A percentile compares a stretch with the other conserved stretches of the same genome.
phyloP scores from a whole-genome alignment of 1,139 yeast genomes.

The Casaregolazyma suthepensis region DNA sequence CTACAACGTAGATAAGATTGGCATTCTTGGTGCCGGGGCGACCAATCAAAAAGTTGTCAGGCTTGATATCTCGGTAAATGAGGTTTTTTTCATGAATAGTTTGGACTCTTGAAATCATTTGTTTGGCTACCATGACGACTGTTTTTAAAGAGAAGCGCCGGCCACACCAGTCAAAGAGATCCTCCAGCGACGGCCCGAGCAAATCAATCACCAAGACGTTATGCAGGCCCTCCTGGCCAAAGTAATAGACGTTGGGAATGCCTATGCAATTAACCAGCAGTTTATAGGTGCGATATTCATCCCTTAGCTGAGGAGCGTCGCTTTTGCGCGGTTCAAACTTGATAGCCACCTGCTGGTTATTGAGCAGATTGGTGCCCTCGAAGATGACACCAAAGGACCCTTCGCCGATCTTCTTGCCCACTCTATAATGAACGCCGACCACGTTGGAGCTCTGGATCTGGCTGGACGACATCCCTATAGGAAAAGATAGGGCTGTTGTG shows the following conservation, averaged over 20 bases:
- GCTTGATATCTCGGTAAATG: conserved; percentile 91
- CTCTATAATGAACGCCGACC: conserved; percentile 79
- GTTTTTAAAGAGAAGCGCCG: conserved; percentile 83
- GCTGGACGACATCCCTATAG: conserved; percentile 21
- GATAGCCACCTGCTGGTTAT: conserved; percentile 69
- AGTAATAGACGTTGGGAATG: conserved; percentile 90
- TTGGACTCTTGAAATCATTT: conserved; percentile 84
- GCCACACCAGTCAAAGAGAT: conserved; percentile 97
- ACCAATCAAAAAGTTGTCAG: conserved; percentile 89
- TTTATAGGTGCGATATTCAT: conserved; percentile 90
- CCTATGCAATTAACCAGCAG: conserved; percentile 77
- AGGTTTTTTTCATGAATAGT: conserved; percentile 84
- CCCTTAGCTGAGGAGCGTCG: conserved; percentile 97
- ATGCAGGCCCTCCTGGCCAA: conserved; percentile 96
- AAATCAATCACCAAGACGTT: conserved; percentile 88
- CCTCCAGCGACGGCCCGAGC: conserved; percentile 93
- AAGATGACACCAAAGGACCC: conserved; percentile 97
- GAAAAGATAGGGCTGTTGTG: conserved; percentile 3
- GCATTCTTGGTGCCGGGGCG: conserved; percentile 47
- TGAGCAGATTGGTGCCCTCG: conserved; percentile 85
- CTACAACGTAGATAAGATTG: conserved; percentile 49
- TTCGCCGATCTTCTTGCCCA: conserved; percentile 95
- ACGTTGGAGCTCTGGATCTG: conserved; percentile 40
- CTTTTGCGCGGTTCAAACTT: conserved; percentile 84
- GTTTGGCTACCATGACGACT: conserved; percentile 83